Evolutionary conservation across 139 green algal species (phyloP).

Genomic region (Picochlorum sp.): DNA sequence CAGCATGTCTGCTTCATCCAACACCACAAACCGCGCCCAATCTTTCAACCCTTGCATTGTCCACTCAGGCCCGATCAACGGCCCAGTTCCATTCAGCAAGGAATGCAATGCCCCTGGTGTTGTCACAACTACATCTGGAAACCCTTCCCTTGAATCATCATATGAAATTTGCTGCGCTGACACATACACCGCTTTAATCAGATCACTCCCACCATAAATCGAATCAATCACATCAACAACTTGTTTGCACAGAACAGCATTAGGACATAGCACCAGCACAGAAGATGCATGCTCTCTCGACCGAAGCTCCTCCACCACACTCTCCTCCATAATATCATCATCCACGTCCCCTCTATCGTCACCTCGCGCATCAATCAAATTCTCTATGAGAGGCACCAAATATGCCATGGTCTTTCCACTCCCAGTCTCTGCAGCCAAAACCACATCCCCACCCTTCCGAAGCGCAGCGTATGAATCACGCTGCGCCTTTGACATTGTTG

Average conservation of each 20-base stretch:
- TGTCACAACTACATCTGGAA: constrained; percentile 61
- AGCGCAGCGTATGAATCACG: constrained; percentile 45
- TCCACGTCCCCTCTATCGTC: not conserved
- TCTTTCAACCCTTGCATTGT: constrained; percentile 34
- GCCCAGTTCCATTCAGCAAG: constrained; percentile 32
- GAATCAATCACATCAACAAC: constrained; percentile 35
- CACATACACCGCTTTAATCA: constrained; percentile 29
- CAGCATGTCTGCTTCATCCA: constrained; percentile 94
- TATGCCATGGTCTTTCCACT: constrained; percentile 96
- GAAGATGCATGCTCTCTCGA: not conserved
- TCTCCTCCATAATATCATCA: not conserved
- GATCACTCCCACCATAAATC: constrained; percentile 13
- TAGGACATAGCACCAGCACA: constrained; percentile 80
- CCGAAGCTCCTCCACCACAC: not conserved
- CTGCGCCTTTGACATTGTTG: constrained; percentile 29
- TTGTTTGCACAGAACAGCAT: constrained; percentile 73
- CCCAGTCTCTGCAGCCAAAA: constrained; percentile 91
- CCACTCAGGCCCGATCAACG: constrained; percentile 55
- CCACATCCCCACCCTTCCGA: constrained; percentile 49
- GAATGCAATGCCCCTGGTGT: constrained; percentile 60
- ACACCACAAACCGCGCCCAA: constrained; percentile 60
- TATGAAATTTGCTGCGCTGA: constrained; percentile 40
- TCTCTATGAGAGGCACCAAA: constrained; percentile 65
- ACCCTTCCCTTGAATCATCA: constrained; percentile 40
- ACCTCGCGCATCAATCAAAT: constrained; percentile 23